Base-by-base conservation (phyloP, 2,329 filamentous ascomycete species). In the Fusarium begoniae region DNA sequence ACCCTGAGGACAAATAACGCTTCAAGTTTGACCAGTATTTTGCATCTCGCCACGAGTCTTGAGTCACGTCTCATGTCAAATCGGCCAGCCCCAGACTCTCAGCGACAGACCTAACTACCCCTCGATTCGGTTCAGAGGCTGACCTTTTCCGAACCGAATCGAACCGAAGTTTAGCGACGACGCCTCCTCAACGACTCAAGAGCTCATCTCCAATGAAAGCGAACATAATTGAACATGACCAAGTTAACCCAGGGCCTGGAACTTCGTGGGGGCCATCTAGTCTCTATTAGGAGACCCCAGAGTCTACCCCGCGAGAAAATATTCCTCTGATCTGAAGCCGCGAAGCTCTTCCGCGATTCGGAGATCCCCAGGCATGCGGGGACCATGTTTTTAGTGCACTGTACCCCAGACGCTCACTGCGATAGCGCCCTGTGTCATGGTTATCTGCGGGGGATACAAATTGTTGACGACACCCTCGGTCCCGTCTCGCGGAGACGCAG, bases 391-490 rank as follows among this genome's bases (percentile, higher is more conserved):
- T 55, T 72, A 72, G 69, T 63, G 69, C 63, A 26, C 37, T 37
- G 48, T 67, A 72, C 69, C 69, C 69, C 43, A 30, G 69, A 72
- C 65, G 14, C 20, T 55, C 40, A 28, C 56, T 26, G 38, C n/a
- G 63, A 53, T 72, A 56, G 69, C 38, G 53, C 60, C 26, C 53
- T 63, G 53, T 45, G 40, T 43, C 26, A 20, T 59, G 24, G 32
- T 43, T 40, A 37, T 66, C 54, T 47, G 58, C 44, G 62, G 69
- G 68, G 53, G 53, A 72, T 72, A 72, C 69, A 72, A 72, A 72
- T 72, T 67, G 69, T 72, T 72, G 63, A 43, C 43, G 41, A 72
- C 47, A 64, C 69, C 69, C 63, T 72, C 53, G 57, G 64, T 40
- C 26, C 43, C 64, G 30, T 63, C 44, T 59, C 63, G 8, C n/a